Evolutionary conservation across 192 early-diverging fungal genomes (phyloP).

Genomic region (Coemansia sp.): DNA sequence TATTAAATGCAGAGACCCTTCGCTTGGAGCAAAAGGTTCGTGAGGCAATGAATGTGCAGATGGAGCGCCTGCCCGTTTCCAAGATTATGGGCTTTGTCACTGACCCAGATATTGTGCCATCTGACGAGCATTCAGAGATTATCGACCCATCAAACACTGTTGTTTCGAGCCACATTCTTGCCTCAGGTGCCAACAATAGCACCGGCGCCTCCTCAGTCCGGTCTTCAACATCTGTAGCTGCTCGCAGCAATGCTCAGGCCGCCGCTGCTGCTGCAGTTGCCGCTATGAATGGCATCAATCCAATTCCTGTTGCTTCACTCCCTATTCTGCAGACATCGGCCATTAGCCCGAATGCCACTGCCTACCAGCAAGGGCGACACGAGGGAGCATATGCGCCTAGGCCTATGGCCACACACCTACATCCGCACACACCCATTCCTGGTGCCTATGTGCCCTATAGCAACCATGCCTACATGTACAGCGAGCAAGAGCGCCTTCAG

Average conservation of each 20-base stretch:
- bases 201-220: constrained; percentile 31
- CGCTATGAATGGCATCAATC: constrained; percentile 27
- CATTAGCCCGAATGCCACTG: constrained; percentile 26
- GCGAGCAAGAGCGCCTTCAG: constrained; percentile 49
- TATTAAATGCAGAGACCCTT: constrained; percentile 35
- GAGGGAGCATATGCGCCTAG: constrained; percentile 30
- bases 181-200: constrained; percentile 49
- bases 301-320: constrained; percentile 23
- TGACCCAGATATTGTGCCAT: constrained; percentile 11
- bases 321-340: constrained; percentile 16
- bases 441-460: constrained; percentile 27
- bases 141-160: constrained; percentile 48
- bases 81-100: constrained; percentile 42
- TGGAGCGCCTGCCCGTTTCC: constrained; percentile 20
- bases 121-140: constrained; percentile 36
- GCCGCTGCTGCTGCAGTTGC: constrained; percentile 44
- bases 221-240: constrained; percentile 25
- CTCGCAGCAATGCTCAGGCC: constrained; percentile 42
- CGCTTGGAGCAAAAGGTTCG: constrained; percentile 50
- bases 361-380: constrained; percentile 40
- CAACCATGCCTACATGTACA: constrained; percentile 47
- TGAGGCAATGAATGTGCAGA: constrained; percentile 35
- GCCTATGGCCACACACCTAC: neutral
- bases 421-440: constrained; percentile 13
- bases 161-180: constrained; percentile 39